phyloP scores from a whole-genome alignment of 2,329 filamentous ascomycete species.

The Fusarium sororula region DNA sequence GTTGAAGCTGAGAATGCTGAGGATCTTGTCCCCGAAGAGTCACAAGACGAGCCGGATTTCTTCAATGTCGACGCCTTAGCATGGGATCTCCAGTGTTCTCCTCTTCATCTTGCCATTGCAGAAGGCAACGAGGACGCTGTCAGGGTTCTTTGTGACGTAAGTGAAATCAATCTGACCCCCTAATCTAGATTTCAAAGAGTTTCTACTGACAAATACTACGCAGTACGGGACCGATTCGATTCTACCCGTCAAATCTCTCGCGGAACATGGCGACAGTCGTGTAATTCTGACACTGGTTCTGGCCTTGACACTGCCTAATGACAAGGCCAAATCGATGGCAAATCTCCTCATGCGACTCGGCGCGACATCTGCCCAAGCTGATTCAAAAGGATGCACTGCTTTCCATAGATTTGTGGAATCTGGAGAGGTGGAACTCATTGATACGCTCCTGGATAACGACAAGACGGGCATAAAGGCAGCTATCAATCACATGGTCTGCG shows the following conservation, averaged over 20 bases:
- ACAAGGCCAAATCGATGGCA: conserved; percentile 72
- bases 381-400: conserved; percentile 69
- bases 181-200: not conserved
- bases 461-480: conserved; percentile 68
- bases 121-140: conserved; percentile 76
- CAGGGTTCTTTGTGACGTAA: conserved; percentile 70
- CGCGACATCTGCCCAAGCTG: conserved; percentile 77
- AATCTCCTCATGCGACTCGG: conserved; percentile 73
- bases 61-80: conserved; percentile 81
- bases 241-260: conserved; percentile 74
- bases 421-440: conserved; percentile 58
- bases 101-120: conserved; percentile 81
- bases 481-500: conserved; percentile 70
- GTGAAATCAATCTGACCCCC: conserved; percentile 10
- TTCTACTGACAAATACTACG: conserved; percentile 32
- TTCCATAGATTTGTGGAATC: conserved; percentile 71
- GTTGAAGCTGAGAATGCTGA: conserved; percentile 46
- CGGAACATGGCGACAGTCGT: conserved; percentile 59
- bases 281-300: conserved; percentile 77
- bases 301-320: conserved; percentile 69
- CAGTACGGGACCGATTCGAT: conserved; percentile 81
- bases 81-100: conserved; percentile 79
- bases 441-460: conserved; percentile 64
- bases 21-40: conserved; percentile 61
- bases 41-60: conserved; percentile 76